These are phyloP conservation scores for Puccinia horiana DNA, from an alignment of 1,284 basidiomycete species.

Conservation along the genomic window DNA sequence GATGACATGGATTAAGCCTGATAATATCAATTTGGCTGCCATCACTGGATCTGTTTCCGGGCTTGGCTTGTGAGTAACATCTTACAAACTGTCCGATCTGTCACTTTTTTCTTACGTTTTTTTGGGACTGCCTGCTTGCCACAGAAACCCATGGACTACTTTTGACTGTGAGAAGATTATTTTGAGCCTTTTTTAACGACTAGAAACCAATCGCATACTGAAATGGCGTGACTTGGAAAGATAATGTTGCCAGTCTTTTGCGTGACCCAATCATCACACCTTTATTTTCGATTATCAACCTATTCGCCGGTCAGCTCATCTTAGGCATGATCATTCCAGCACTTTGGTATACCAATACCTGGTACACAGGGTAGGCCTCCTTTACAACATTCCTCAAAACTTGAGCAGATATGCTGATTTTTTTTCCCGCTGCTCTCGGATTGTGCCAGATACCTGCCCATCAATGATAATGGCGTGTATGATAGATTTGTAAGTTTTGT, in stretches of 20 bases:
- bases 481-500: constrained; percentile 45
- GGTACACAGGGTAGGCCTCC: constrained; percentile 31
- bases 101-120: not conserved
- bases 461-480: constrained; percentile 45
- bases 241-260: constrained; percentile 33
- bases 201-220: not conserved
- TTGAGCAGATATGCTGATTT: not conserved
- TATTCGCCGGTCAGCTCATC: constrained; percentile 32
- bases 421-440: not conserved
- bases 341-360: constrained; percentile 47
- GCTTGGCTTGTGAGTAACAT: constrained; percentile 30
- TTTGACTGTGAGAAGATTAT: constrained; percentile 38
- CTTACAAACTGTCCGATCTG: not conserved
- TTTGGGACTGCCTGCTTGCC: not conserved
- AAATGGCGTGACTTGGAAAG: not conserved
- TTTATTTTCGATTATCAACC: constrained; percentile 38
- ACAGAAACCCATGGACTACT: constrained; percentile 45
- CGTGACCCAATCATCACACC: constrained; percentile 44
- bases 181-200: not conserved
- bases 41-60: constrained; percentile 45
- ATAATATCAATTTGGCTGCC: constrained; percentile 50
- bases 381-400: not conserved
- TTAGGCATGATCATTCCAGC: constrained; percentile 39
- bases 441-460: constrained; percentile 27
- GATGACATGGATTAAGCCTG: constrained; percentile 65